Evolutionary conservation across 176 grass and related monocot species (phyloP), one percentile per base, ranked within the genome.

Genomic region (Canna indica): DNA sequence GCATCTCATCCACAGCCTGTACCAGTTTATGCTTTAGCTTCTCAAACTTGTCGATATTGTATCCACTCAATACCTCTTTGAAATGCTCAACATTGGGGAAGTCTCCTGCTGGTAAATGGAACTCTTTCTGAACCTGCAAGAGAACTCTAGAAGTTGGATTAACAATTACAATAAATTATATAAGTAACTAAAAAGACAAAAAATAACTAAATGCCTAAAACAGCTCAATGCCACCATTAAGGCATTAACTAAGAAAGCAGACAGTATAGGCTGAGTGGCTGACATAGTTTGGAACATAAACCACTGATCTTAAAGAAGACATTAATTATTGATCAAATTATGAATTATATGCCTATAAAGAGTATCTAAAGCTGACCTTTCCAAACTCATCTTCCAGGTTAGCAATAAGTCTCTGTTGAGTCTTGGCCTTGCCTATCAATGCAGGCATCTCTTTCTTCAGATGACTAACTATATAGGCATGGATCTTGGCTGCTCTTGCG

Each of bases 401-500:
- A 4, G 88, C 83, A 1, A 89, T 79, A 75, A 94, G 86, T 72
- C 63, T 76, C 79, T 94, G 83, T 81, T 89, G 90, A 46, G 83
- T 78, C 86, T 89, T 94, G 69, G 83, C 76, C 74, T 94, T 94
- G 44, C 90, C 83, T 38, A 94, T 89, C 69, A 94, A 69, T 26
- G 86, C 83, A 26, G 90, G 83, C 90, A 94, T 94, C 41, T 94
- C 83, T 58, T 84, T 89, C 77, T 82, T 94, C 56, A 94, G 74
- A 69, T 94, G 83, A 32, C 83, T 73, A 64, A 94, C 77, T 79
- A 94, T 94, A 41, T 83, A 82, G 6, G 90, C 85, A 26, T 94
- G 90, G 24, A 94, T 80, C 53, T 88, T 89, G 22, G 78, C 86
- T 1, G 80, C 81, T 64, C 83, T 68, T 0, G 90, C 83, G 22